phyloP scores from a whole-genome alignment of 345 rosid species.

The Garcia nutans region DNA sequence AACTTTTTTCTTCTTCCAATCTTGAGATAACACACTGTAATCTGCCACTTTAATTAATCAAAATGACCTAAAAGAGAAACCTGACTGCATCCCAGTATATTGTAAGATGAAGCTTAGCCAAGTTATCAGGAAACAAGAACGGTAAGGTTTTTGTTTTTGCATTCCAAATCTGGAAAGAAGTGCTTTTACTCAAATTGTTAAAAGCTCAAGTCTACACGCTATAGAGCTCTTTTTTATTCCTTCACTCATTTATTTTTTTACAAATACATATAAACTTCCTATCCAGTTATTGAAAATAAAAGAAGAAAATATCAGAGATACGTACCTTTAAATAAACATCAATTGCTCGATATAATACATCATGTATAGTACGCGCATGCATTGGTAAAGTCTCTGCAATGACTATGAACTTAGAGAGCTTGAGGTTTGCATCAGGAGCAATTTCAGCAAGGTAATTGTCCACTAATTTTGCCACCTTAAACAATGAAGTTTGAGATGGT shows the following conservation, averaged over 20 bases:
- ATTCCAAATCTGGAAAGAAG: background rate
- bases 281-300: background rate
- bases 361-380: conserved; percentile 89
- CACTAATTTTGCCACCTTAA: conserved; percentile 80
- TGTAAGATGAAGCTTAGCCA: background rate
- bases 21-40: background rate
- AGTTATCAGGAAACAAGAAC: background rate
- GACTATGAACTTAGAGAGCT: conserved; percentile 79
- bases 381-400: conserved; percentile 81
- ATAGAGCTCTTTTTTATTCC: too few species aligned
- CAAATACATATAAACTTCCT: background rate
- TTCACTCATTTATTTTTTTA: background rate
- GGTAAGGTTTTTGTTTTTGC: background rate
- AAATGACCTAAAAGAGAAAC: background rate
- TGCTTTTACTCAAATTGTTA: background rate
- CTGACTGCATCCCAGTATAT: background rate
- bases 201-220: background rate
- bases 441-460: conserved; percentile 94
- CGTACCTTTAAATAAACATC: conserved; percentile 88
- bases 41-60: background rate
- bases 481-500: conserved; percentile 77
- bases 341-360: conserved; percentile 83
- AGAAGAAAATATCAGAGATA: conserved; percentile 7
- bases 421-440: conserved; percentile 92
- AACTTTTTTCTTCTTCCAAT: background rate